Evolutionary conservation across 2,329 filamentous ascomycete species (phyloP).

Genomic region (Zasmidium angulare): DNA sequence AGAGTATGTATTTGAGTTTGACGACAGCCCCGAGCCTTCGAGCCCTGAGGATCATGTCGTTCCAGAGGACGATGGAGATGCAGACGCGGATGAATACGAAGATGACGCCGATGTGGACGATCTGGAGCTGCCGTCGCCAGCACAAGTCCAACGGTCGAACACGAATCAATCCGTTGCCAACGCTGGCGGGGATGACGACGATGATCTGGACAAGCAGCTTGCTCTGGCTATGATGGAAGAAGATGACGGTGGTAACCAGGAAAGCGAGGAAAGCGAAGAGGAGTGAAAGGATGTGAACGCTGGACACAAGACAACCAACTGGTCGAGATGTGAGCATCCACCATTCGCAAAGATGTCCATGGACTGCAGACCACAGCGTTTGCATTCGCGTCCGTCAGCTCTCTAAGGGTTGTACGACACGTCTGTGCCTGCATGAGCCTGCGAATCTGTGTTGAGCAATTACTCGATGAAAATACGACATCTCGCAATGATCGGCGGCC

Average conservation of each 20-base stretch:
- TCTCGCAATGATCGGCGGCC: too few relatives aligned
- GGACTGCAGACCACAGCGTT: too few relatives aligned
- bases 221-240: slow-evolving; percentile 40
- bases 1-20: slow-evolving; percentile 33
- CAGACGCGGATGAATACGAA: slow-evolving; percentile 35
- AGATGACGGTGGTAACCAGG: slow-evolving; percentile 27
- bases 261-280: slow-evolving; percentile 47
- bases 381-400: too few relatives aligned
- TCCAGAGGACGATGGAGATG: slow-evolving; percentile 35
- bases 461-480: too few relatives aligned
- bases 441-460: too few relatives aligned
- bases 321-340: too few relatives aligned
- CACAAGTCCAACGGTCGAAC: slow-evolving; percentile 28
- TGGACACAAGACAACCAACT: too few relatives aligned
- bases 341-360: too few relatives aligned
- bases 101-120: slow-evolving; percentile 38
- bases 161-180: slow-evolving; percentile 17
- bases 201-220: slow-evolving; percentile 44
- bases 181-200: slow-evolving; percentile 38
- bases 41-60: background rate
- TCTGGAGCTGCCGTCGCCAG: slow-evolving; percentile 30
- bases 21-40: slow-evolving; percentile 16
- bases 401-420: too few relatives aligned
- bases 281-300: slow-evolving; percentile 26
- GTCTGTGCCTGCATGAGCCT: too few relatives aligned